Conservation (phyloP, 1,284 basidiomycete genomes). For the Golubevia pallescens region DNA sequence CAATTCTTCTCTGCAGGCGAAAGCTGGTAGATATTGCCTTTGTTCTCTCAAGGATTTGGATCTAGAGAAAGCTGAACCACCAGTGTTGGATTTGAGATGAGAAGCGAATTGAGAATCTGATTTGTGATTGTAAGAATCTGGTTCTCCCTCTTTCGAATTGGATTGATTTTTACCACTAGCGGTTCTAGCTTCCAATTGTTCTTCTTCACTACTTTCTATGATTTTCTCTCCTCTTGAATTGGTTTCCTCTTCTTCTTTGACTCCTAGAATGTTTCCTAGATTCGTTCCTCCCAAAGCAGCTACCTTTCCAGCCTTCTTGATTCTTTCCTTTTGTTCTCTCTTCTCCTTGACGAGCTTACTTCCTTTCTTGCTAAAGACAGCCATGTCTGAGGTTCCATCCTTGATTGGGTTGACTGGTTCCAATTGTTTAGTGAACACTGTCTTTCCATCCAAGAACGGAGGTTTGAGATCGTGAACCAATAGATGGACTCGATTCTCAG, state of each 20-base stretch:
- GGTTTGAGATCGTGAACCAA: constrained; percentile 97
- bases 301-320: constrained; percentile 78
- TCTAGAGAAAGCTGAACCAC: constrained; percentile 82
- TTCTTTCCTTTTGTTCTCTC: constrained; percentile 90
- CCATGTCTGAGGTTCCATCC: constrained; percentile 92
- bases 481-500: constrained; percentile 94
- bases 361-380: constrained; percentile 93
- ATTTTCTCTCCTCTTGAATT: constrained; percentile 58
- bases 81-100: constrained; percentile 75
- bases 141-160: constrained; percentile 70
- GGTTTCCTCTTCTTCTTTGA: constrained; percentile 89
- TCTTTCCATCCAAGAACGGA: constrained; percentile 94
- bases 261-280: constrained; percentile 95
- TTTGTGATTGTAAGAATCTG: constrained; percentile 77
- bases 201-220: constrained; percentile 4
- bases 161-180: no score
- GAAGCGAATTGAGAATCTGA: constrained; percentile 94
- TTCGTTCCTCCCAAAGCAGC: constrained; percentile 89
- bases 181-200: no score
- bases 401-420: constrained; percentile 96
- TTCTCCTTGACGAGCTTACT: constrained; percentile 91
- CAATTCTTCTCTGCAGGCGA: constrained; percentile 93
- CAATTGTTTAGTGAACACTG: constrained; percentile 93
- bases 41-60: constrained; percentile 89
- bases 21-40: constrained; percentile 94